phyloP scores from a whole-genome alignment of 495 filamentous ascomycete genomes.

The Lepidopterella palustris region DNA sequence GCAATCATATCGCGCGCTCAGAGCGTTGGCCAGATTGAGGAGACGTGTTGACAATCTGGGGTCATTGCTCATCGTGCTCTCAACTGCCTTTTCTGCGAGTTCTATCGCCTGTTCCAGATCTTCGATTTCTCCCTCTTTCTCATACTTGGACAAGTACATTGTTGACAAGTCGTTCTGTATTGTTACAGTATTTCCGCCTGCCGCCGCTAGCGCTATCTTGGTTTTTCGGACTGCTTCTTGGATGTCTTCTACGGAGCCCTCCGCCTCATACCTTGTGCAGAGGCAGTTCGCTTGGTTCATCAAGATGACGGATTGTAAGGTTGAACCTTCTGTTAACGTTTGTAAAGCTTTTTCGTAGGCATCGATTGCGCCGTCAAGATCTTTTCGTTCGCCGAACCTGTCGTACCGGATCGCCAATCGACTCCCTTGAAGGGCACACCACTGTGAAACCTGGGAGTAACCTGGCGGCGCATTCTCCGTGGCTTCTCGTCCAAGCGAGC shows the following conservation, averaged over 20 bases:
- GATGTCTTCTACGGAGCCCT: conserved; percentile 1
- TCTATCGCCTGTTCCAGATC: conserved; percentile 3
- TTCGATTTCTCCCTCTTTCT: conserved; percentile 1
- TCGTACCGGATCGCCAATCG: conserved; percentile 6
- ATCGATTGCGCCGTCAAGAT: conserved; percentile 7
- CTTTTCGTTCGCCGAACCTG: conserved; percentile 5
- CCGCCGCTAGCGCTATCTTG: background rate
- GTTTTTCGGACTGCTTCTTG: background rate
- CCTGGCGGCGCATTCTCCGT: background rate
- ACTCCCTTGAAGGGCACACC: conserved; percentile 7
- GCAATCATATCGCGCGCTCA: background rate
- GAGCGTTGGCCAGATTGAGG: conserved; percentile 1
- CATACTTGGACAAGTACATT: conserved; percentile 11
- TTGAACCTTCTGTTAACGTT: conserved; percentile 1
- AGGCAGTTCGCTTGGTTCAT: conserved; percentile 11
- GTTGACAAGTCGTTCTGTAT: conserved; percentile 8
- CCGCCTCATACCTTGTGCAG: conserved; percentile 5
- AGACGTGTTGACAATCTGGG: conserved; percentile 1
- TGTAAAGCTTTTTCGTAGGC: background rate
- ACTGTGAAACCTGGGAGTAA: conserved; percentile 5
- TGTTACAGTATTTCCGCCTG: background rate
- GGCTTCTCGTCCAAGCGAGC: background rate
- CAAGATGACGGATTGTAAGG: conserved; percentile 1
- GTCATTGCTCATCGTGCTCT: background rate
- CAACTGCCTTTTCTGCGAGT: background rate